Percentiles rank a stretch among this genome's conserved stretches.
Evolutionary conservation across 768 basidiomycete genomes (phyloP).

Genomic region (Russula sp.): DNA sequence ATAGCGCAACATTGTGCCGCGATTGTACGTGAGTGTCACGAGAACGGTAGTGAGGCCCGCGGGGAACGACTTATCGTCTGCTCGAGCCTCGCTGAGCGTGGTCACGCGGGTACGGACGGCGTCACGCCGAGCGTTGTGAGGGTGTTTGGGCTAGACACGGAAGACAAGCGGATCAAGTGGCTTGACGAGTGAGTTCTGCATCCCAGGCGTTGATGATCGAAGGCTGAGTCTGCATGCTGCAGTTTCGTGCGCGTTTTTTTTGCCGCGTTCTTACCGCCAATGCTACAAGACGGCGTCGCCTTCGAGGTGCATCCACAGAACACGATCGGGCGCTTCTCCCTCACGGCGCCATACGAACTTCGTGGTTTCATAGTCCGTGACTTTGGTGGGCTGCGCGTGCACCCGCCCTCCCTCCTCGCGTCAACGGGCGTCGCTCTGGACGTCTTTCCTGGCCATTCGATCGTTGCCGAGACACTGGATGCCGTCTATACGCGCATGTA

Average conservation of each 20-base stretch:
- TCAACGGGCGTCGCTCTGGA: conserved; percentile 46
- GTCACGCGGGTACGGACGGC: conserved; percentile 41
- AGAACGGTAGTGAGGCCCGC: conserved; percentile 35
- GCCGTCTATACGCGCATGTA: conserved; percentile 53
- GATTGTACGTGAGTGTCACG: conserved; percentile 42
- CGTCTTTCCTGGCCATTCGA: conserved; percentile 33
- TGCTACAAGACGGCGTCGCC: conserved; percentile 48
- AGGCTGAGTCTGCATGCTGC: conserved; percentile 5
- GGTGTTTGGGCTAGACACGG: conserved; percentile 43
- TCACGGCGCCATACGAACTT: conserved; percentile 38
- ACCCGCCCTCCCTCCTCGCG: conserved; percentile 41
- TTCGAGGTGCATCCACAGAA: conserved; percentile 59
- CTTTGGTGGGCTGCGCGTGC: conserved; percentile 49
- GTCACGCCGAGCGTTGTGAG: conserved; percentile 42
- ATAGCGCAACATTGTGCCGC: conserved; percentile 48
- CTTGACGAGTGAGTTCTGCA: conserved; percentile 37
- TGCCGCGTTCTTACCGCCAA: conserved; percentile 47
- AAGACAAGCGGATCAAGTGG: conserved; percentile 44
- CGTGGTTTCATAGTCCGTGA: conserved; percentile 52
- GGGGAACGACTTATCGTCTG: conserved; percentile 50
- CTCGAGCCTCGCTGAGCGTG: conserved; percentile 48
- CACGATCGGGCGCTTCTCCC: conserved; percentile 47
- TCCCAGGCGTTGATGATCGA: background rate
- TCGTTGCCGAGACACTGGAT: conserved; percentile 43
- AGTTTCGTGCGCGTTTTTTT: conserved; percentile 46